Conservation (phyloP, 192 early-diverging fungal species). For the Dissophora ornata region DNA sequence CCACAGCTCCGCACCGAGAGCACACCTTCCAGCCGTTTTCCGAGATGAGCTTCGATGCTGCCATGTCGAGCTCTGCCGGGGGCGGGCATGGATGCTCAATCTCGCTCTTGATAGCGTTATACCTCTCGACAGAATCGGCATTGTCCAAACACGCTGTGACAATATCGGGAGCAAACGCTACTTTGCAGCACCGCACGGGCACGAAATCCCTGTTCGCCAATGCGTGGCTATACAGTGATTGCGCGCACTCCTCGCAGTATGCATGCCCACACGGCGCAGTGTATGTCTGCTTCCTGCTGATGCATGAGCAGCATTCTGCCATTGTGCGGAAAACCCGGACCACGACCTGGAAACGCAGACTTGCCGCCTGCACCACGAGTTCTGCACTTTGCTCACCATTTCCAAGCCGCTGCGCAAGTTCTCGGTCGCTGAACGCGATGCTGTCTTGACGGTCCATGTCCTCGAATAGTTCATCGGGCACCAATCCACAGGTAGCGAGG, state of each 20-base stretch:
- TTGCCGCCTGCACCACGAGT: not conserved
- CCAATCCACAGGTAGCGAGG: slow-evolving; percentile 1
- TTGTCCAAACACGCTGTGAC: slow-evolving; percentile 3
- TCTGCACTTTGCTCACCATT: slow-evolving; percentile 14
- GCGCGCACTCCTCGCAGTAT: slow-evolving; percentile 28
- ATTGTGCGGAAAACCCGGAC: not conserved
- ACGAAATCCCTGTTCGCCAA: slow-evolving; percentile 22
- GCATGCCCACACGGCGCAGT: slow-evolving; percentile 25
- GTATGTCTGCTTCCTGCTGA: not conserved
- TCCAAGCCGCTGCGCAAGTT: slow-evolving; percentile 15
- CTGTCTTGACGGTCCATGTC: slow-evolving; percentile 10
- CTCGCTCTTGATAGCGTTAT: slow-evolving; percentile 8
- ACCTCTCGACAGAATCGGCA: not conserved
- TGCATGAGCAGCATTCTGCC: slow-evolving; percentile 20
- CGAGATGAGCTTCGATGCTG: slow-evolving; percentile 16
- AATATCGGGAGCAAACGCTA: slow-evolving; percentile 4
- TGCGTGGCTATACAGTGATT: slow-evolving; percentile 12
- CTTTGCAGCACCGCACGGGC: slow-evolving; percentile 36
- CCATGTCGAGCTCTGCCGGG: slow-evolving; percentile 4
- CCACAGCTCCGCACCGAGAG: slow-evolving; percentile 19
- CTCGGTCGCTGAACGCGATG: not conserved
- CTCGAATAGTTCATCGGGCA: slow-evolving; percentile 4
- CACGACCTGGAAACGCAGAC: slow-evolving; percentile 2
- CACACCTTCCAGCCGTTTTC: slow-evolving; percentile 37
- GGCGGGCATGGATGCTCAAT: slow-evolving; percentile 27